Conservation (phyloP, 305 asterid species). For the Fraxinus platypoda region DNA sequence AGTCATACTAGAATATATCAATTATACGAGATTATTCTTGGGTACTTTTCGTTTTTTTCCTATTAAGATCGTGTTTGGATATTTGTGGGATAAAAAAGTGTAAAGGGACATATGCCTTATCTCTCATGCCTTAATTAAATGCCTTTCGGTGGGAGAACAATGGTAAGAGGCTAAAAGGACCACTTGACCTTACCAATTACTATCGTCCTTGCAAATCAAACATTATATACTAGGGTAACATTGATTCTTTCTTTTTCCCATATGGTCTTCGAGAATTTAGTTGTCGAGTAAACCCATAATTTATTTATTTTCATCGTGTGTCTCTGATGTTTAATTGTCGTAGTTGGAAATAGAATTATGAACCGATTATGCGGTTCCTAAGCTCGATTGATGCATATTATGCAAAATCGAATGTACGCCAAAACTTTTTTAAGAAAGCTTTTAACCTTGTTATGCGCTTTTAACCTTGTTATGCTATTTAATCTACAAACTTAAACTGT, state of each 20-base stretch:
- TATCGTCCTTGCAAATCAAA: not conserved
- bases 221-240: not conserved
- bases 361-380: not conserved
- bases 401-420: not conserved
- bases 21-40: not conserved
- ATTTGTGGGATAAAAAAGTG: not conserved
- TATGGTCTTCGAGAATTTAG: not conserved
- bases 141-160: conserved; percentile 5
- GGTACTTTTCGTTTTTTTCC: not conserved
- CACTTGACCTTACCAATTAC: not conserved
- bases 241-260: not conserved
- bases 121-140: not conserved
- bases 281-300: not conserved
- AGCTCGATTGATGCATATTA: not conserved
- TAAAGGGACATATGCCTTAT: not conserved
- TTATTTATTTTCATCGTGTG: not conserved
- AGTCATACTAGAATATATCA: not conserved
- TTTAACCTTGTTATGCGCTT: no score
- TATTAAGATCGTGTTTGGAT: not conserved
- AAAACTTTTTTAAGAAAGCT: not conserved
- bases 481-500: not conserved
- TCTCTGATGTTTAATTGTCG: not conserved
- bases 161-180: not conserved
- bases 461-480: not conserved
- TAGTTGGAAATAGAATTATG: not conserved